Evolutionary conservation across 352 stramenopile species (phyloP).

Genomic region (Phytophthora colocasiae): DNA sequence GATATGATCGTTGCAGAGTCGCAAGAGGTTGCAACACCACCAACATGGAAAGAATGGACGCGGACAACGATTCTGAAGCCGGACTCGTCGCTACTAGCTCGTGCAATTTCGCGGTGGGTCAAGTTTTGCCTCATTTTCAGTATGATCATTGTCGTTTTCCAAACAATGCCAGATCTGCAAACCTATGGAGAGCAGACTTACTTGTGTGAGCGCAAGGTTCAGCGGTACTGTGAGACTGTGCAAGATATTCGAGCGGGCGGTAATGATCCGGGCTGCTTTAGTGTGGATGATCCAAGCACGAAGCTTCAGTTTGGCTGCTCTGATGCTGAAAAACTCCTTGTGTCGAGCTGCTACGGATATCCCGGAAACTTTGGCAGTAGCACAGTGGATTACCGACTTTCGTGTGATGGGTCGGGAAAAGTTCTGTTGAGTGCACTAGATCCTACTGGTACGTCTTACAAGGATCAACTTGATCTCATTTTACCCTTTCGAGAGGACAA

Average conservation of each 20-base stretch:
- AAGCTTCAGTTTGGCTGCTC: slow-evolving; percentile 61
- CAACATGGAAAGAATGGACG: slow-evolving; percentile 48
- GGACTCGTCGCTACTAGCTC: slow-evolving; percentile 49
- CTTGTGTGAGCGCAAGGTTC: slow-evolving; percentile 65
- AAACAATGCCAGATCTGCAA: slow-evolving; percentile 83
- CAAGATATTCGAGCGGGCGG: slow-evolving; percentile 26
- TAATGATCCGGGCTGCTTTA: slow-evolving; percentile 72
- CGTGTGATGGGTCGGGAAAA: slow-evolving; percentile 45
- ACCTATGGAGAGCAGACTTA: slow-evolving; percentile 69
- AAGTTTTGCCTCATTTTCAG: slow-evolving; percentile 71
- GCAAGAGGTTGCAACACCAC: slow-evolving; percentile 43
- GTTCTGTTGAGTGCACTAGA: slow-evolving; percentile 19
- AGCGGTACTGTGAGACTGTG: slow-evolving; percentile 56
- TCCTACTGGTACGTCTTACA: slow-evolving; percentile 13
- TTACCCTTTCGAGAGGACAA: slow-evolving; percentile 60
- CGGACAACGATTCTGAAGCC: slow-evolving; percentile 50
- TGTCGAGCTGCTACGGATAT: slow-evolving; percentile 64
- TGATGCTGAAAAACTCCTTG: slow-evolving; percentile 38
- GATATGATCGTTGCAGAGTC: slow-evolving; percentile 68
- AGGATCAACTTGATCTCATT: slow-evolving; percentile 45
- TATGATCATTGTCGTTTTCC: slow-evolving; percentile 80
- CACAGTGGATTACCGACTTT: slow-evolving; percentile 43
- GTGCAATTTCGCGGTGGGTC: slow-evolving; percentile 60
- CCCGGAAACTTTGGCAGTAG: slow-evolving; percentile 60
- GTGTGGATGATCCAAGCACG: slow-evolving; percentile 41